Conservation (phyloP, 352 stramenopile genomes). For the Phytophthora aleatoria region DNA sequence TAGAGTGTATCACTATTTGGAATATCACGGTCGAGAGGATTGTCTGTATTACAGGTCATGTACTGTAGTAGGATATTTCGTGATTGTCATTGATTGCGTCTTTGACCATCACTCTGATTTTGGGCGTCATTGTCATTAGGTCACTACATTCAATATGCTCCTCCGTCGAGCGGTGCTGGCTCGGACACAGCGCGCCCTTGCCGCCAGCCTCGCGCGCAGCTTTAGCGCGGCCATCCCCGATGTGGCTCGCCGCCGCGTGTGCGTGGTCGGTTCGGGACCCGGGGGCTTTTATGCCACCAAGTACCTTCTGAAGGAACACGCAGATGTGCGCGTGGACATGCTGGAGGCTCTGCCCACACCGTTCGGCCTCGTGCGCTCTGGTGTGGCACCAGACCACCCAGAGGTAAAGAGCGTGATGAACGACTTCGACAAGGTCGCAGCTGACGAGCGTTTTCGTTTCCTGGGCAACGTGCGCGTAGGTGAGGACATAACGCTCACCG, state of each 20-base stretch:
- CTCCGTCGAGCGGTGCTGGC: conserved; percentile 7
- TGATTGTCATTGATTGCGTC: conserved; percentile 4
- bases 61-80: too few relatives aligned
- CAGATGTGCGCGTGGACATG: conserved; percentile 84
- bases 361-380: conserved; percentile 96
- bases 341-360: conserved; percentile 94
- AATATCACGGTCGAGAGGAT: too few relatives aligned
- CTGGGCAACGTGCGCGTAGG: conserved; percentile 91
- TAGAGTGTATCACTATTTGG: too few relatives aligned
- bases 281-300: conserved; percentile 95
- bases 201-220: conserved; percentile 6
- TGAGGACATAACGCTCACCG: conserved; percentile 82
- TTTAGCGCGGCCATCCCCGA: conserved; percentile 21
- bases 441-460: conserved; percentile 84
- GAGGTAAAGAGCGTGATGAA: conserved; percentile 98
- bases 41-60: too few relatives aligned
- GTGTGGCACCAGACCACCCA: conserved; percentile 97
- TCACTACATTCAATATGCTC: background rate
- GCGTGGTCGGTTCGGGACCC: conserved; percentile 90
- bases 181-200: background rate
- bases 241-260: conserved; percentile 62
- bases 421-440: conserved; percentile 94
- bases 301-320: conserved; percentile 91
- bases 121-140: too few relatives aligned
- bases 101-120: too few relatives aligned